Base-by-base conservation (phyloP, 306 rosid species). In the Trichosanthes cucumerina region DNA sequence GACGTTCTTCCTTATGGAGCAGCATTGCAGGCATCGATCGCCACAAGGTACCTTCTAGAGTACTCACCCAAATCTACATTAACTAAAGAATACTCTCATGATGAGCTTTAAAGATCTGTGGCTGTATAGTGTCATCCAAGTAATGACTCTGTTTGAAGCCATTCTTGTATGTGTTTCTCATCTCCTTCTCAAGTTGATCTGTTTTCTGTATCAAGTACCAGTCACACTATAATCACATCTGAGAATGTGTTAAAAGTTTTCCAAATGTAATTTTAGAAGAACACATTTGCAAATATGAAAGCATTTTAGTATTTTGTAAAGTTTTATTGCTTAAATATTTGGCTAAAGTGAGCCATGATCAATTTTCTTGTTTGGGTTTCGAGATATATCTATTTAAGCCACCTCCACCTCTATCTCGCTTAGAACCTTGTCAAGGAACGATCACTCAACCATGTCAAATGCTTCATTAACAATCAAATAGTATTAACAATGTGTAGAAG, bases 1-100 rank as follows among this genome's bases (percentile, higher is more conserved):
- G 88, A 85, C 3, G 86, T 62, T 7, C 87, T 87, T 60, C 87
- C 88, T 9, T 85, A 85, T 47, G 88, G 88, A 49, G 90, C 90
- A 10, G 88, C 88, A 19, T 62, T 85, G 24, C 87, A 87, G 57
- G 90, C 87, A 23, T 76, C 88, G 21, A 43, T 87, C 39, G 85
- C 84, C 49, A 34, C 84, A 31, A 83, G 77, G 14, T 87, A 82
- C 60, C 84, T 87, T 26, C 71, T 77, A 21, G 85, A 81, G 49
- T 36, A 65, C 49, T 65, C 73, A 3, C 9, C 31, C 14, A 68
- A 68, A 19, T 68, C 74, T 19, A 39, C 74, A 19, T 19, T 1
- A n/a, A 68, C 23, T n/a, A 38, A 68, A 39, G 74, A 18, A 38
- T 18, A 68, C 28, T 36, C 74, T 38, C 52, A 21, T 68, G 74